A percentile compares a stretch with the other conserved stretches of the same genome.
Evolutionary conservation across 345 rosid genomes (phyloP).

Genomic region (Euclidium syriacum): DNA sequence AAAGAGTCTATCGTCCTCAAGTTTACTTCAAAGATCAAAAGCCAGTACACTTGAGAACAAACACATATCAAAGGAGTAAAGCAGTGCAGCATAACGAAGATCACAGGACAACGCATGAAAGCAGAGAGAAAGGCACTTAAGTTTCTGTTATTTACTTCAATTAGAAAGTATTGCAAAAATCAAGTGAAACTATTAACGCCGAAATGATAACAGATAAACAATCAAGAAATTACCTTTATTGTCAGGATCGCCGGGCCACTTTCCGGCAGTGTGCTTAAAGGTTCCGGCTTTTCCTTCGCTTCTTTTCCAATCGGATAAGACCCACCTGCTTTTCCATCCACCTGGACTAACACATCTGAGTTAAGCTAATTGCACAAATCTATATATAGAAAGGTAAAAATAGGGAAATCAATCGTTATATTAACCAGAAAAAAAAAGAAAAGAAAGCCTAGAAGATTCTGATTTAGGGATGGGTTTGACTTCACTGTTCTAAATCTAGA

Average conservation of each 20-base stretch:
- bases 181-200: no score
- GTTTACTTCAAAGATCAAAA: neutral
- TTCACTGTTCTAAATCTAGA: constrained; percentile 4
- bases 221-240: constrained; percentile 57
- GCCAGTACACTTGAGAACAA: constrained; percentile 3
- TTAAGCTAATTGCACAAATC: neutral
- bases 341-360: constrained; percentile 33
- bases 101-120: constrained; percentile 2
- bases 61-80: constrained; percentile 7
- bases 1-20: neutral
- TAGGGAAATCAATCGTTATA: neutral
- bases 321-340: constrained; percentile 96
- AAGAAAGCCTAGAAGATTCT: constrained; percentile 10
- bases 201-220: no score
- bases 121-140: neutral
- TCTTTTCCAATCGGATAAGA: constrained; percentile 79
- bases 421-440: constrained; percentile 12
- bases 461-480: neutral
- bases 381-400: neutral
- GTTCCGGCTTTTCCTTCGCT: constrained; percentile 83
- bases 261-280: constrained; percentile 77
- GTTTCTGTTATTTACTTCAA: neutral
- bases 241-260: constrained; percentile 79
- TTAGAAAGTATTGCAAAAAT: no score
- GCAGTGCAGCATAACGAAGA: neutral